Evolutionary conservation across 768 basidiomycete species (phyloP), one percentile per base, ranked within the genome.

Genomic region (Lentinula lateritia): DNA sequence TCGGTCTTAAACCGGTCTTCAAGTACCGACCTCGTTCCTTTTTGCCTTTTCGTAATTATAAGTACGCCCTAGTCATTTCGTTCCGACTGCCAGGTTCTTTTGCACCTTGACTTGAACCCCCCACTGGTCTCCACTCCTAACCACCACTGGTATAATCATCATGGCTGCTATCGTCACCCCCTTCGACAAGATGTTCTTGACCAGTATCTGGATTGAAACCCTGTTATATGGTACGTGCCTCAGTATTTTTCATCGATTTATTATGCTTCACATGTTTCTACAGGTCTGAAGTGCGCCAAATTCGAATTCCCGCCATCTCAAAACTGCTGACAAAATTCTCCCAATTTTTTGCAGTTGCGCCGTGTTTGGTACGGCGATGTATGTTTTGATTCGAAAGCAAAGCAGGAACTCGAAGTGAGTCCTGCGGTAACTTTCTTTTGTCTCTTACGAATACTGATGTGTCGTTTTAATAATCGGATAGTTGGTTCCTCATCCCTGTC

Each of bases 131-230:
- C 18, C 2, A 20, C 46, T 48, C 20, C 12, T 20, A 48, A 28
- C 28, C 28, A 45, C 20, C 16, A 10, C 50, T 35, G 28, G 18
- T 23, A 28, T 13, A 13, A 52, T 38, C 36, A 52, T 52, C 20
- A 52, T 52, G 52, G 59, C 59, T 50, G 39, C 59, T 28, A 23
- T 20, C 8, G 46, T 34, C n/a, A 57, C 38, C 12, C 59, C 59
- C 23, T 23, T 60, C n/a, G 59, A 52, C 41, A 43, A 36, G 13
- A 60, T 39, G 48, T 60, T 60, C 52, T 41, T 60, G 48, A 41
- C 52, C 12, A 48, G 59, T 15, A 60, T 60, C 28, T 60, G 59
- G 46, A 60, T 60, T 39, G 59, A 60, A 28, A 60, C 59, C 6
- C 34, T 52, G 23, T 36, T 60, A 39, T 60, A 60, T 3, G 59